phyloP scores from a whole-genome alignment of 2,329 filamentous ascomycete species.

The Plectosphaerella plurivora region DNA sequence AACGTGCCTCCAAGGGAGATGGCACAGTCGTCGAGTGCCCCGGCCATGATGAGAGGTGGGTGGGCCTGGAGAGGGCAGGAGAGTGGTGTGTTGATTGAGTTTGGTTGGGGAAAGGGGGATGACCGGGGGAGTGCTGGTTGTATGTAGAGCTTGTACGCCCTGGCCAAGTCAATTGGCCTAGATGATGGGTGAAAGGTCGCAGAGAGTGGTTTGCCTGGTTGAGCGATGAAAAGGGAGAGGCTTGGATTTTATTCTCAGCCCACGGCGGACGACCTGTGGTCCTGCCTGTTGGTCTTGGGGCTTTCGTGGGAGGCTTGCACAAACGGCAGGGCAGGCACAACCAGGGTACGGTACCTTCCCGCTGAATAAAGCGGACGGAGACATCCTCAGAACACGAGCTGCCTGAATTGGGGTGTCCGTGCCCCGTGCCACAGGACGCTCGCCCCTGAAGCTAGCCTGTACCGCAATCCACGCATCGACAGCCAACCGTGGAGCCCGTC shows the following conservation, averaged over 20 bases:
- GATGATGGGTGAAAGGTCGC: not conserved
- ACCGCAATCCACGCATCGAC: not conserved
- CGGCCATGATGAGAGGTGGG: not conserved
- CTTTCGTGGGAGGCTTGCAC: too few species aligned
- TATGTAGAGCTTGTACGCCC: too few species aligned
- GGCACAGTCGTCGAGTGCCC: constrained; percentile 40
- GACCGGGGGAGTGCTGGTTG: too few species aligned
- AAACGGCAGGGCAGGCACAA: too few species aligned
- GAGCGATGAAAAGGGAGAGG: not conserved
- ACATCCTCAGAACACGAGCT: not conserved
- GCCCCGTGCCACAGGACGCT: not conserved
- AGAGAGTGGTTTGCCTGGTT: too few species aligned
- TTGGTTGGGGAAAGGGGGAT: not conserved
- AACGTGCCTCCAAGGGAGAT: constrained; percentile 61
- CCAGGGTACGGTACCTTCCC: too few species aligned
- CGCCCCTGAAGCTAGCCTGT: not conserved
- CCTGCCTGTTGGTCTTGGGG: too few species aligned
- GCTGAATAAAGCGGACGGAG: too few species aligned
- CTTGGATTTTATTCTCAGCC: not conserved
- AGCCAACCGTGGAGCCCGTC: constrained; percentile 6
- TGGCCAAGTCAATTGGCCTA: too few species aligned
- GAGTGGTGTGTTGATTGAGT: not conserved
- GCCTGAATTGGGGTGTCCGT: not conserved
- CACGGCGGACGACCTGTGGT: not conserved
- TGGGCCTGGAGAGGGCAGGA: too few species aligned